A percentile compares a stretch with the other conserved stretches of the same genome.
Conservation (phyloP, 1,284 basidiomycete species). For the Melanopsichium pennsylvanicum region DNA sequence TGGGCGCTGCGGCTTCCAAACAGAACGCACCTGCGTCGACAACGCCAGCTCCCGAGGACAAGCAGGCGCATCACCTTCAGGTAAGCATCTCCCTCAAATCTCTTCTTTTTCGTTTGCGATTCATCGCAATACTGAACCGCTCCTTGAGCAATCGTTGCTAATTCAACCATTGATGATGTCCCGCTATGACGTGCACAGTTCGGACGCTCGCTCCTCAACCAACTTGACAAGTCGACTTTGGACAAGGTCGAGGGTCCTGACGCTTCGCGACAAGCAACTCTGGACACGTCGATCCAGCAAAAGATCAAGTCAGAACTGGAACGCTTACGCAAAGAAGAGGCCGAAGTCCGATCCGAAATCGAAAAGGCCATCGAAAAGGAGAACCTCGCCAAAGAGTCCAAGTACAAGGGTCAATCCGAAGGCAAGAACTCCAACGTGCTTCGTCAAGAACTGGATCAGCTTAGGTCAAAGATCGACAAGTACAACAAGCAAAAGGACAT, state of each 20-base stretch:
- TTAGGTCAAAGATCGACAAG: constrained; percentile 74
- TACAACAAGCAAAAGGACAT: constrained; percentile 74
- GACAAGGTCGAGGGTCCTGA: constrained; percentile 41
- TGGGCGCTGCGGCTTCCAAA: constrained; percentile 50
- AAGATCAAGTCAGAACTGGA: constrained; percentile 60
- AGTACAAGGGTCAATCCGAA: constrained; percentile 46
- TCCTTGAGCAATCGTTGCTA: too few species aligned
- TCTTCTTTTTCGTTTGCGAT: background rate
- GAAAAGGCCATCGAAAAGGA: constrained; percentile 61
- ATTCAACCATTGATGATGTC: background rate
- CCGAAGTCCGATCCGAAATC: constrained; percentile 57
- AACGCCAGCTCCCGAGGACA: constrained; percentile 38
- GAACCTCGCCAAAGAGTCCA: constrained; percentile 51
- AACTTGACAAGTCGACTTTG: constrained; percentile 45
- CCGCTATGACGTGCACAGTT: constrained; percentile 16
- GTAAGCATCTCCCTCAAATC: constrained; percentile 5
- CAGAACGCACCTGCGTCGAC: constrained; percentile 33
- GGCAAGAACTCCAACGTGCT: constrained; percentile 57
- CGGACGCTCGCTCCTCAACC: constrained; percentile 48
- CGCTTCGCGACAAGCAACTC: constrained; percentile 44
- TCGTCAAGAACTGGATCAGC: constrained; percentile 56
- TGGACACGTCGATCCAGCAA: constrained; percentile 57
- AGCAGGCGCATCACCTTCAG: constrained; percentile 41
- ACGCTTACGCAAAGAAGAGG: constrained; percentile 57
- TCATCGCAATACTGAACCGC: too few species aligned